A percentile compares a stretch with the other conserved stretches of the same genome.
Conservation (phyloP, 2,329 filamentous ascomycete species). For the Claviceps cyperi region DNA sequence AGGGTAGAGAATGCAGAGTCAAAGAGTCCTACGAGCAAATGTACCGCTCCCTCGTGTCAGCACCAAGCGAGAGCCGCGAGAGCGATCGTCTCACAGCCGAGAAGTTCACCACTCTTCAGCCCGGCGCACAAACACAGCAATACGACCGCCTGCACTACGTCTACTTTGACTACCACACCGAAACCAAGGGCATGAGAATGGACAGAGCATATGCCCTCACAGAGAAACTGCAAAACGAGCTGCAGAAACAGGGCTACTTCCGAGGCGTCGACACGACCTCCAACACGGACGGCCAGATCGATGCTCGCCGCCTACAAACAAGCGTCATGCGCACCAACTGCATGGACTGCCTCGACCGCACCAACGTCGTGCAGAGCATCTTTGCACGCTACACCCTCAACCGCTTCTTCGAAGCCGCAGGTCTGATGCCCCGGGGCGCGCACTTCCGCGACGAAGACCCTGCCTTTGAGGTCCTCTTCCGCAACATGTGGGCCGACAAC, state of each 20-base stretch:
- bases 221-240: slow-evolving; percentile 62
- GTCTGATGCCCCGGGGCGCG: slow-evolving; percentile 62
- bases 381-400: slow-evolving; percentile 80
- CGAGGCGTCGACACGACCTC: slow-evolving; percentile 76
- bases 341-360: slow-evolving; percentile 97
- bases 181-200: slow-evolving; percentile 91
- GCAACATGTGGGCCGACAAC: slow-evolving; percentile 97
- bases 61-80: slow-evolving; percentile 50
- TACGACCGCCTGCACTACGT: slow-evolving; percentile 86
- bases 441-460: slow-evolving; percentile 62
- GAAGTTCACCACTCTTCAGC: slow-evolving; percentile 68
- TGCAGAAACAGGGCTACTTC: slow-evolving; percentile 80
- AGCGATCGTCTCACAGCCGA: slow-evolving; percentile 55
- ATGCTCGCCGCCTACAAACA: slow-evolving; percentile 67
- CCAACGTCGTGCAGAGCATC: slow-evolving; percentile 97
- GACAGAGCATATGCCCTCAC: slow-evolving; percentile 79
- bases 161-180: slow-evolving; percentile 97
- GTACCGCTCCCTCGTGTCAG: slow-evolving; percentile 59
- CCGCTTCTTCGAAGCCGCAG: slow-evolving; percentile 74
- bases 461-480: slow-evolving; percentile 80
- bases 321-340: slow-evolving; percentile 95
- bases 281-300: slow-evolving; percentile 53
- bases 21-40: slow-evolving; percentile 92
- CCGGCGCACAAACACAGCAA: slow-evolving; percentile 39
- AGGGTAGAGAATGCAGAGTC: slow-evolving; percentile 74